Percentiles rank a stretch among this genome's conserved stretches.
Conservation (phyloP, 441 rosid species). For the Gossypium gossypioides region DNA sequence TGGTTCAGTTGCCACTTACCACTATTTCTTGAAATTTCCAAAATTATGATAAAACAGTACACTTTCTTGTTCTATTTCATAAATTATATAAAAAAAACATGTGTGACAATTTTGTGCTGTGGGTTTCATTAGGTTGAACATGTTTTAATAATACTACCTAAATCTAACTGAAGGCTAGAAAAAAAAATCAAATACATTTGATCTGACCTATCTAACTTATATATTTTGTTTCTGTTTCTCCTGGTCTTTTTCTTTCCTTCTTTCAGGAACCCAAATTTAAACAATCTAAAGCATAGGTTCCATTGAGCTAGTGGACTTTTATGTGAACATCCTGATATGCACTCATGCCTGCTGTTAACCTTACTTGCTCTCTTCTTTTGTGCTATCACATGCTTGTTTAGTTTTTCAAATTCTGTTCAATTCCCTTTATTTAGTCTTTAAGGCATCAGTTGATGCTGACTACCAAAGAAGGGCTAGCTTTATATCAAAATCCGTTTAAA, state of each 20-base stretch:
- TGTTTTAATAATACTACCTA: not conserved
- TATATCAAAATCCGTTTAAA: not conserved
- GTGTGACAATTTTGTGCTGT: not conserved
- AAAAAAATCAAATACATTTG: not conserved
- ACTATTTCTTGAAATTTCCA: not conserved
- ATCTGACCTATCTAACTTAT: not conserved
- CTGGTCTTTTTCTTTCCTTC: slow-evolving; percentile 2
- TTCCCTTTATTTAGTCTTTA: not conserved
- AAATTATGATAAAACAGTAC: not conserved
- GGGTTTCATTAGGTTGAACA: not conserved
- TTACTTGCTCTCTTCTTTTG: not conserved
- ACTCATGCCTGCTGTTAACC: not conserved
- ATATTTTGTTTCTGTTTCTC: not conserved
- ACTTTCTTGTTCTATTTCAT: not conserved
- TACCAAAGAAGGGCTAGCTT: not conserved
- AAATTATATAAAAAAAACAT: not conserved
- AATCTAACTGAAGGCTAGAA: not conserved
- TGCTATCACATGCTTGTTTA: not conserved
- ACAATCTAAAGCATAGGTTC: not conserved
- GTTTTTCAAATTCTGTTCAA: not conserved
- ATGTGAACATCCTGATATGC: not conserved
- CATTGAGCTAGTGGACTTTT: not conserved
- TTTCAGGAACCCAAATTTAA: not conserved
- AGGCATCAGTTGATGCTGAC: not conserved
- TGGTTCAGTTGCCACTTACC: not conserved